These are phyloP conservation scores for Fusarium nematophilum DNA, from an alignment of 2,329 filamentous ascomycete genomes.

Conservation along the genomic window DNA sequence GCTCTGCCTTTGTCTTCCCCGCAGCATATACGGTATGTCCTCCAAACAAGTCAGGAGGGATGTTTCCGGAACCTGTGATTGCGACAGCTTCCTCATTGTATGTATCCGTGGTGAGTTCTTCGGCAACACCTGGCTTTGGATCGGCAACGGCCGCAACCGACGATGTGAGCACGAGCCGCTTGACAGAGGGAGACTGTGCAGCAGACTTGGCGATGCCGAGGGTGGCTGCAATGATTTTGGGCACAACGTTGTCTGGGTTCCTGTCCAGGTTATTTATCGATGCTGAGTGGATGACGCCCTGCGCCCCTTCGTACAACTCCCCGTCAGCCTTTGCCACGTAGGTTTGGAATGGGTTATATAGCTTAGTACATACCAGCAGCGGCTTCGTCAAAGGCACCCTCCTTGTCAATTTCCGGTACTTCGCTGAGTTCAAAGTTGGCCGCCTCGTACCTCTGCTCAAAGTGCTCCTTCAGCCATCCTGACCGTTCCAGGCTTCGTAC, in stretches of 20 bases:
- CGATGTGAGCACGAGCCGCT: slow-evolving; percentile 13
- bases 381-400: slow-evolving; percentile 42
- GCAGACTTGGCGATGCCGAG: neutral
- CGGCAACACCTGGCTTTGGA: slow-evolving; percentile 4
- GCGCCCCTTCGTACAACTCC: slow-evolving; percentile 41
- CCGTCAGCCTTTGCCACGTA: too few species aligned
- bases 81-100: slow-evolving; percentile 15
- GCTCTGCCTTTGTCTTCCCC: slow-evolving; percentile 14
- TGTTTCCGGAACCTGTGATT: slow-evolving; percentile 1
- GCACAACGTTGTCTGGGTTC: slow-evolving; percentile 12
- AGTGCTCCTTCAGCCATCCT: slow-evolving; percentile 42
- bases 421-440: slow-evolving; percentile 48
- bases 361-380: too few species aligned
- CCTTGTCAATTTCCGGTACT: slow-evolving; percentile 48
- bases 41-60: slow-evolving; percentile 2
- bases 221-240: neutral
- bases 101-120: slow-evolving; percentile 1
- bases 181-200: neutral
- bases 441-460: slow-evolving; percentile 44
- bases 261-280: slow-evolving; percentile 46
- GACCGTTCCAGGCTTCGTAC: slow-evolving; percentile 42
- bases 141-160: neutral
- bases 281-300: slow-evolving; percentile 52
- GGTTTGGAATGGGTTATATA: too few species aligned
- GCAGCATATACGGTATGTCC: slow-evolving; percentile 7